Evolutionary conservation across 2,329 filamentous ascomycete genomes (phyloP).

Genomic region (Ambrosiella xylebori): DNA sequence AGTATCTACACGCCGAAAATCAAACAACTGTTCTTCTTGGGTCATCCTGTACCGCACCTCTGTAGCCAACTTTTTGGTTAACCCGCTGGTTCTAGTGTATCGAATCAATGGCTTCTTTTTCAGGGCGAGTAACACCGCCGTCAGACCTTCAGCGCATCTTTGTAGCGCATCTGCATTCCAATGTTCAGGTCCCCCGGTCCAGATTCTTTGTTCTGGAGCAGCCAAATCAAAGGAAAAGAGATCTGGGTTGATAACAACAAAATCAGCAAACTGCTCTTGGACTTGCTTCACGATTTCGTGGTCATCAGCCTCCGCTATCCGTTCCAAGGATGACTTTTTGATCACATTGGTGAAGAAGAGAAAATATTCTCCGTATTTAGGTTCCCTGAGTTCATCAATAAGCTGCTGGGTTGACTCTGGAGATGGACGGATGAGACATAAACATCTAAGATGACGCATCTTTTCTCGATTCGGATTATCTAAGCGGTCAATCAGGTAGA

Average conservation of each 20-base stretch:
- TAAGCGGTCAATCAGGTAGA: slow-evolving; percentile 91
- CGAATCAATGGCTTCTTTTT: slow-evolving; percentile 95
- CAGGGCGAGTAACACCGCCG: slow-evolving; percentile 68
- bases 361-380: slow-evolving; percentile 94
- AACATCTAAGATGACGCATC: slow-evolving; percentile 89
- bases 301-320: slow-evolving; percentile 88
- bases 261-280: slow-evolving; percentile 94
- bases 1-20: slow-evolving; percentile 88
- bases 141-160: slow-evolving; percentile 68
- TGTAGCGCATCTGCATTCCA: slow-evolving; percentile 87
- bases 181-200: slow-evolving; percentile 63
- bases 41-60: slow-evolving; percentile 87
- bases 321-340: slow-evolving; percentile 88
- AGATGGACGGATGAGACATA: slow-evolving; percentile 85
- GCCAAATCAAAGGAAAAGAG: slow-evolving; percentile 65
- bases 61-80: slow-evolving; percentile 83
- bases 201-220: slow-evolving; percentile 58
- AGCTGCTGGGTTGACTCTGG: slow-evolving; percentile 82
- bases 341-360: slow-evolving; percentile 96
- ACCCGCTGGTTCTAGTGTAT: slow-evolving; percentile 75
- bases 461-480: slow-evolving; percentile 84
- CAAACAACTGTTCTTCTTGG: slow-evolving; percentile 90
- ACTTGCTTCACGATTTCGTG: slow-evolving; percentile 90
- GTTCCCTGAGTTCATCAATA: slow-evolving; percentile 88
- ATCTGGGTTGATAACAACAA: slow-evolving; percentile 86